Evolutionary conservation across 768 basidiomycete genomes (phyloP).

Genomic region (Butyriboletus loyo): DNA sequence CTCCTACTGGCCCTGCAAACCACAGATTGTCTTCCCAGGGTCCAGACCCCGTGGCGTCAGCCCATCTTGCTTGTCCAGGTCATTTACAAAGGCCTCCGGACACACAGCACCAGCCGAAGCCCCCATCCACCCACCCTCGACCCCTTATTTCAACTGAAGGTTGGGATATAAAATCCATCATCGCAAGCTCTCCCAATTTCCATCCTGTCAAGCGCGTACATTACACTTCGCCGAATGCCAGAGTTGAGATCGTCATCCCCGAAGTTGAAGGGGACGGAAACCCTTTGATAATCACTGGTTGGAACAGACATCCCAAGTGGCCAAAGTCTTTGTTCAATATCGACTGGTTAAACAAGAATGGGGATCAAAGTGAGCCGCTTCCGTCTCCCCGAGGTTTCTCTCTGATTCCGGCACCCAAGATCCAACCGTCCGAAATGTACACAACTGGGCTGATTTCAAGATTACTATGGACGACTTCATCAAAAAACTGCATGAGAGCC

Average conservation of each 20-base stretch:
- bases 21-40: conserved; percentile 8
- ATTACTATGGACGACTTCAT: conserved; percentile 57
- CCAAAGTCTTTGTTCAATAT: conserved; percentile 49
- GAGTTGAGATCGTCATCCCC: conserved; percentile 34
- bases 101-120: not conserved
- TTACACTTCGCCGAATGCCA: conserved; percentile 26
- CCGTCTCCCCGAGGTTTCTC: not conserved
- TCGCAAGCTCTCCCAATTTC: conserved; percentile 43
- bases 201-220: conserved; percentile 37
- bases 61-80: not conserved
- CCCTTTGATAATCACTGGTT: conserved; percentile 64
- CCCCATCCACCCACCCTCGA: not conserved
- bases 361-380: conserved; percentile 23
- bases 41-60: not conserved
- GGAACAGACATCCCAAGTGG: conserved; percentile 58
- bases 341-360: conserved; percentile 48
- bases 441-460: conserved; percentile 49
- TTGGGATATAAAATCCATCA: conserved; percentile 50
- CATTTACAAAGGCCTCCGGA: not conserved
- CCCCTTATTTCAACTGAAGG: conserved; percentile 38
- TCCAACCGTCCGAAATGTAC: conserved; percentile 62
- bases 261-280: conserved; percentile 48
- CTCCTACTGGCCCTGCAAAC: not conserved
- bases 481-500: conserved; percentile 35
- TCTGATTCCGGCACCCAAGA: conserved; percentile 36